Evolutionary conservation across 495 filamentous ascomycete species (phyloP).

Genomic region (Diplogelasinospora grovesii): DNA sequence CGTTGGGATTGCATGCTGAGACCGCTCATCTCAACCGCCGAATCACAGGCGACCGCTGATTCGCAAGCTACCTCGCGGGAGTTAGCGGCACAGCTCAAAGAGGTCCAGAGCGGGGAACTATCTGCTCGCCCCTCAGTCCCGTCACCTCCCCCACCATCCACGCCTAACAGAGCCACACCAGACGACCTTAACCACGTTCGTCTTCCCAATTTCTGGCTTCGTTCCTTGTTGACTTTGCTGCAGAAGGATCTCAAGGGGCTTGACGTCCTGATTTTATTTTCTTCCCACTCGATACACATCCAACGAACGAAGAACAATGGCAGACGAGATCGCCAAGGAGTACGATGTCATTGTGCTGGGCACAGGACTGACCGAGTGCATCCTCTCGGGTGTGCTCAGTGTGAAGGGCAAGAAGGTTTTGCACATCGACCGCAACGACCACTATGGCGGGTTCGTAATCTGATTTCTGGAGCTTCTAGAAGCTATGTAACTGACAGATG

Average conservation of each 20-base stretch:
- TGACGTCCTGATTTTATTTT: too few species aligned
- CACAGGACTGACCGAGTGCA: conserved; percentile 97
- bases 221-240: too few species aligned
- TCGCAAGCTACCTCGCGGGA: neutral
- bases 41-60: conserved; percentile 18
- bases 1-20: conserved; percentile 3
- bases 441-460: conserved; percentile 85
- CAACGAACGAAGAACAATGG: too few species aligned
- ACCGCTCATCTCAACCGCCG: conserved; percentile 11
- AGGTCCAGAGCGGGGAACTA: conserved; percentile 17
- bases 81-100: conserved; percentile 16
- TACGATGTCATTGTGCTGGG: conserved; percentile 98
- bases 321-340: conserved; percentile 92
- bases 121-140: conserved; percentile 11
- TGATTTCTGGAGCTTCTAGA: neutral
- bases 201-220: too few species aligned
- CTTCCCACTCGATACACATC: too few species aligned
- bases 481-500: conserved; percentile 28
- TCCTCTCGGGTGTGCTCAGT: conserved; percentile 94
- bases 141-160: conserved; percentile 6
- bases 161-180: neutral
- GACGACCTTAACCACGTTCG: neutral
- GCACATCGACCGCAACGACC: conserved; percentile 97
- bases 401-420: conserved; percentile 99
- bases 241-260: too few species aligned